A percentile compares a stretch with the other conserved stretches of the same genome.
phyloP scores from a whole-genome alignment of 192 early-diverging fungal genomes.

The Bifiguratus adelaidae region DNA sequence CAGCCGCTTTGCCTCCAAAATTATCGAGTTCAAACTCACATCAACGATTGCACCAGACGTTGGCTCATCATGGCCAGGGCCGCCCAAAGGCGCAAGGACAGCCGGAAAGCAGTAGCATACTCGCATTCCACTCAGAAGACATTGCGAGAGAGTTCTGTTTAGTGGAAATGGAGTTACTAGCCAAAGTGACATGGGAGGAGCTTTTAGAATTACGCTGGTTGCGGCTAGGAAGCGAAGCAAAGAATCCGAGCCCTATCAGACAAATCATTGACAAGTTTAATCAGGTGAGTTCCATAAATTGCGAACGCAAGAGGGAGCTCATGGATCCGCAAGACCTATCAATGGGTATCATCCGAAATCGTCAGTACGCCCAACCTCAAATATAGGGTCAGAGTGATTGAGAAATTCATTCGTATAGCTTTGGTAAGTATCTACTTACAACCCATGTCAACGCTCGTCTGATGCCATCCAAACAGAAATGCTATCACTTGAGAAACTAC shows the following conservation, averaged over 20 bases:
- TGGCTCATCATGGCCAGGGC: too few species aligned
- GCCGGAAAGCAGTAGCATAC: too few species aligned
- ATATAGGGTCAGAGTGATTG: slow-evolving; percentile 36
- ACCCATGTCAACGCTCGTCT: neutral
- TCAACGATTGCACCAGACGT: too few species aligned
- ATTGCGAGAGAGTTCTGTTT: slow-evolving; percentile 44
- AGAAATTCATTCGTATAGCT: slow-evolving; percentile 55
- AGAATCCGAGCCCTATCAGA: neutral
- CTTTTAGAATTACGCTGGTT: slow-evolving; percentile 34
- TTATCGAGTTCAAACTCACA: too few species aligned
- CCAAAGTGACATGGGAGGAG: slow-evolving; percentile 41
- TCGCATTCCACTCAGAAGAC: slow-evolving; percentile 35
- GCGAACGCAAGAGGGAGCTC: too few species aligned
- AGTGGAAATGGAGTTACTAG: slow-evolving; percentile 33
- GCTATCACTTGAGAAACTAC: slow-evolving; percentile 46
- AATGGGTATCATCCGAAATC: slow-evolving; percentile 53
- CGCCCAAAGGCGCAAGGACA: too few species aligned
- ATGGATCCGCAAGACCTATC: too few species aligned
- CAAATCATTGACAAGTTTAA: slow-evolving; percentile 8
- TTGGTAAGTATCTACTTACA: slow-evolving; percentile 14
- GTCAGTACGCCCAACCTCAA: slow-evolving; percentile 25
- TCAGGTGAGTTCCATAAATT: neutral
- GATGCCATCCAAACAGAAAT: slow-evolving; percentile 27
- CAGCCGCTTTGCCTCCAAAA: too few species aligned
- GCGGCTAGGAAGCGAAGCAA: slow-evolving; percentile 8